Evolutionary conservation across 257 asterid genomes (phyloP), one percentile per base, ranked within the genome.

Genomic region (Eucommia ulmoides): DNA sequence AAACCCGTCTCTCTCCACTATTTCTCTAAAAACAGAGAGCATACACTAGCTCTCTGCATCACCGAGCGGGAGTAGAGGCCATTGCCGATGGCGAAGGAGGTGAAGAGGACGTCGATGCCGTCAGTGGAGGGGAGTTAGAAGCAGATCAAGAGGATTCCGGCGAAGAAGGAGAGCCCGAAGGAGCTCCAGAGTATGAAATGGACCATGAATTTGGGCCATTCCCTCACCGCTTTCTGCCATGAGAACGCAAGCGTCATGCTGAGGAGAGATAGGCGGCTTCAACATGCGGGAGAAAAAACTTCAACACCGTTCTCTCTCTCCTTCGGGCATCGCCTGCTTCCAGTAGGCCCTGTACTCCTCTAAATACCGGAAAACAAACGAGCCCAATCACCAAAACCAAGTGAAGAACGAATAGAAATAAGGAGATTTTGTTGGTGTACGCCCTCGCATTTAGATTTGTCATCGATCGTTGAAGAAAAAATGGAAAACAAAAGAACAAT

Each of bases 11-110:
- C n/a, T n/a, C n/a, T n/a, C n/a, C n/a, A n/a, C n/a, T n/a, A 73
- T 53, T 83, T 81, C 33, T 71, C 33, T 24, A 91, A 74, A 26
- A 91, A 33, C 64, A 60, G 73, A 23, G 93, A 78, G 69, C 96
- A 91, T 54, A 83, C 85, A 21, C 83, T 57, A 8, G 83, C 73
- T 56, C 98, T 63, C 60, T 77, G 91, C 0, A 94, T 78, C 20
- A 86, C 95, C 98, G 96, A 91, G 67, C 96, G 86, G 1, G 98
- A 87, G 57, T 91, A 91, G 33, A 91, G 45, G 3, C 98, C 98
- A 59, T 83, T 80, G 6, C 96, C 96, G 24, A 91, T 72, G 8
- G 98, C 67, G 56, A 78, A 91, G 19, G 73, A 71, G 12, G 86
- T 62, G 45, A 67, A 81, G 19, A 81, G 19, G 52, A 67, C 80